Base-by-base conservation (phyloP, 2,329 filamentous ascomycete genomes). In the Madurella mycetomatis region DNA sequence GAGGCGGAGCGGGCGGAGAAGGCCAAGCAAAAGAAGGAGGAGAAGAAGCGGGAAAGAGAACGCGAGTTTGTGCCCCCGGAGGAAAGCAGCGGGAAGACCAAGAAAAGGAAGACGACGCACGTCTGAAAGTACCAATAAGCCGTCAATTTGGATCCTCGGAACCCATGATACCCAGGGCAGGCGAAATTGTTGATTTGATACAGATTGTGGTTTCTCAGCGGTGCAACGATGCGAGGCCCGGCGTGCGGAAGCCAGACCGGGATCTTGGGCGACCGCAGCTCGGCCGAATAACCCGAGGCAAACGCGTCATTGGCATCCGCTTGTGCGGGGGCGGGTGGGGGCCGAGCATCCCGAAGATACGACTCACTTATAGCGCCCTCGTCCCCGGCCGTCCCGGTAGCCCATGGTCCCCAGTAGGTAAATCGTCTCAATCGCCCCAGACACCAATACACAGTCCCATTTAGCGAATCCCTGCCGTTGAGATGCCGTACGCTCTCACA, bases 11-110 rank as follows among this genome's bases (percentile, higher is more conserved):
- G 90, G 61, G 81, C 90, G 67, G 90, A 95, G 70, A 86, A 87
- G 72, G 92, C 96, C 75, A 87, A 84, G 72, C 79, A 84, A 72
- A 92, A 92, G 77, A 92, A 91, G 78, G 87, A 87, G 61, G 90
- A 95, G 71, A 95, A 90, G 80, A 82, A 87, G 74, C 87, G 86
- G 71, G 88, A 94, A 75, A 80, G 91, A 56, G 86, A 90, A 70
- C 85, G 87, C 69, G 90, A 94, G 52, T 97, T 92, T 70, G 82
- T 95, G 54, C 86, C 92, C 8, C 94, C 94, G 5, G 85, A 89
- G 66, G 94, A 97, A 81, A 25, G 77, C 74, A 18, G 79, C 74
- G 19, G 79, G 76, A 82, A 83, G 64, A 83, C 81, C 64, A 83
- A 82, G 74, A 85, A 85, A 73, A 78, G 80, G 75, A 85, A 83